Base-by-base conservation (phyloP, 805 yeast species). In the Zygoascus tannicola region DNA sequence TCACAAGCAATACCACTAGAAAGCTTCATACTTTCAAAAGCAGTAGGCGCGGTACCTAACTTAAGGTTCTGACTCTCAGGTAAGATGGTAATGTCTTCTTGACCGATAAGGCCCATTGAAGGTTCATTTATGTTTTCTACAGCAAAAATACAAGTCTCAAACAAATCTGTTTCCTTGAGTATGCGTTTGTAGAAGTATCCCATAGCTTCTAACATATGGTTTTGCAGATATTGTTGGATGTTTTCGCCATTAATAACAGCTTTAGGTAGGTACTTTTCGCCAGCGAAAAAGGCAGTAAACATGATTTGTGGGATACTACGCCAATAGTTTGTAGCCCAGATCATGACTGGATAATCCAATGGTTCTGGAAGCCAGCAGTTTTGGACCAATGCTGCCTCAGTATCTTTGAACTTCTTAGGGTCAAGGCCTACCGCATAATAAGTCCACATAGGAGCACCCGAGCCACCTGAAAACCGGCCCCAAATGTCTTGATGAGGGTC, bases 401-500 rank as follows among this genome's bases (percentile, higher is more conserved):
- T 84, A 2, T 52, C 68, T 1, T 72, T 62, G 54, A 92, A 85
- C 18, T 74, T 62, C n/a, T 47, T 48, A 16, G 94, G 94, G 46
- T 88, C 75, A 39, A 88, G 65, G 0, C 96, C 96, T 1, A 88
- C 94, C n/a, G 90, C 88, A 54, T 81, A 80, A 5, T 86, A 63
- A 0, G 96, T 87, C 97, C 97, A 87, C 57, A 83, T 53, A 0
- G 97, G 96, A 4, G 96, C 95, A 16, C 97, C 97, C 45, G 85
- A 78, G 1, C 97, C 97, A 4, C 97, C 96, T n/a, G 78, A 67
- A 58, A 70, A 82, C 44, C 96, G 72, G 2, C 92, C 80, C 97
- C 97, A 87, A 19, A 81, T 92, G 59, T 87, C 97, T 60, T 87
- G 97, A 62, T 87, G 97, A 0, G 94, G 85, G 57, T 87, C 96